A percentile compares a stretch with the other conserved stretches of the same genome.
Evolutionary conservation across 2,329 filamentous ascomycete genomes (phyloP).

Genomic region (Penicillium paneum): DNA sequence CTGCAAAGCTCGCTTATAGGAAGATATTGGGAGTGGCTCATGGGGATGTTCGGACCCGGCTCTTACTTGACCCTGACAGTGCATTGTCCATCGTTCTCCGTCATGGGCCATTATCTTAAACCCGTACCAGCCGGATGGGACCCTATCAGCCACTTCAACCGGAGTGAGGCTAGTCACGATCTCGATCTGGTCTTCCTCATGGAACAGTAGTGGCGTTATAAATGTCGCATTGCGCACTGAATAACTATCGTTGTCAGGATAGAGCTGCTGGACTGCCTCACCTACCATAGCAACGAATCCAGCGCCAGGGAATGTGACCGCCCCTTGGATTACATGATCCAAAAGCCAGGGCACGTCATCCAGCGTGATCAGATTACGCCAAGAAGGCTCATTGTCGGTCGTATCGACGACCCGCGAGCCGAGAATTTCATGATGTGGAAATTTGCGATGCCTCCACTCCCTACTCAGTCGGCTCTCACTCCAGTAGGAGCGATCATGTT

Average conservation of each 20-base stretch:
- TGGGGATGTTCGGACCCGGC: not conserved
- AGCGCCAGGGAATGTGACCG: slow-evolving; percentile 25
- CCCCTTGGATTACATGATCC: slow-evolving; percentile 26
- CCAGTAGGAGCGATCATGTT: slow-evolving; percentile 22
- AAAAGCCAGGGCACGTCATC: slow-evolving; percentile 30
- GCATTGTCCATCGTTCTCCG: not conserved
- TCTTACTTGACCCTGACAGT: slow-evolving; percentile 8
- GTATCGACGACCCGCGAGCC: slow-evolving; percentile 27
- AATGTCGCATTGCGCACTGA: slow-evolving; percentile 12
- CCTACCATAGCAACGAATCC: slow-evolving; percentile 26
- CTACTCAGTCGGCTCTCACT: slow-evolving; percentile 14
- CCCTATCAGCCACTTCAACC: not conserved
- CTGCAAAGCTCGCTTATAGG: not conserved
- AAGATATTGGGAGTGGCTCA: not conserved
- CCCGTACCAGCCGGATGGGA: not conserved
- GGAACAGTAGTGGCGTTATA: slow-evolving; percentile 9
- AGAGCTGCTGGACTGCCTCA: slow-evolving; percentile 21
- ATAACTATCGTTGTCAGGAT: slow-evolving; percentile 5
- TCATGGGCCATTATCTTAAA: slow-evolving; percentile 2
- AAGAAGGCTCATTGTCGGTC: slow-evolving; percentile 22
- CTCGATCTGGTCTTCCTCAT: slow-evolving; percentile 1
- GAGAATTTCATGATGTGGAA: slow-evolving; percentile 29
- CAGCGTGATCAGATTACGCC: slow-evolving; percentile 28
- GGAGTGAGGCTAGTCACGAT: not conserved
- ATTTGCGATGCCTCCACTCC: slow-evolving; percentile 22